Evolutionary conservation across 2,329 filamentous ascomycete genomes (phyloP).

Genomic region (Fusarium pininemorale): DNA sequence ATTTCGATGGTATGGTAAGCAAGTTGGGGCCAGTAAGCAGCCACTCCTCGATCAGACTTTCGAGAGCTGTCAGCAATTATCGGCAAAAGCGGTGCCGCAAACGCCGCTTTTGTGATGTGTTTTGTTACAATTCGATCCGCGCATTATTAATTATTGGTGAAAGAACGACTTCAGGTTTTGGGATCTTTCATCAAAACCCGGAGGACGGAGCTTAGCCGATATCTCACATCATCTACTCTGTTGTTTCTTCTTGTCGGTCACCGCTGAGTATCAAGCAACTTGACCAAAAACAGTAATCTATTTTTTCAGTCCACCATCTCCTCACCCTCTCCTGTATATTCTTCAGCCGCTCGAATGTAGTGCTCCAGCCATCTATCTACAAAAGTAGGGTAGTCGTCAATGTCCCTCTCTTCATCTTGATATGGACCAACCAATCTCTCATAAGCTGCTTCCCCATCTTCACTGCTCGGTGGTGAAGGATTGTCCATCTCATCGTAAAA

Average conservation of each 20-base stretch:
- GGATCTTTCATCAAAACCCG: rapidly evolving
- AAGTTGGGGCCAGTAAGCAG: neutral
- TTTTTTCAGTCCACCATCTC: neutral
- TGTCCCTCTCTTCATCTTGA: neutral
- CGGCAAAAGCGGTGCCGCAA: neutral
- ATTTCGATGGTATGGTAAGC: neutral
- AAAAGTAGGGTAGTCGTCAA: neutral
- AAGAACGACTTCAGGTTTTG: neutral
- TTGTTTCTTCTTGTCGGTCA: neutral
- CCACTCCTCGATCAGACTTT: neutral
- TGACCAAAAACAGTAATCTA: neutral
- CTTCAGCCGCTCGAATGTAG: neutral
- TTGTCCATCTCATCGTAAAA: neutral
- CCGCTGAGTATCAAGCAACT: neutral
- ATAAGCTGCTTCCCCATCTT: neutral
- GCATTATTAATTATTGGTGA: neutral
- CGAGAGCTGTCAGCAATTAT: neutral
- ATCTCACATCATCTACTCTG: neutral
- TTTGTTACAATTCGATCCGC: rapidly evolving
- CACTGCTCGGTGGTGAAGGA: neutral
- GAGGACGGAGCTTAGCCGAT: no score
- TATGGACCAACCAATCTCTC: neutral
- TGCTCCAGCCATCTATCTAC: neutral
- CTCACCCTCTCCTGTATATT: neutral
- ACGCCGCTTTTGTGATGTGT: neutral